Base-by-base conservation (phyloP, 306 rosid species). In the Gastrolobium bilobum region DNA sequence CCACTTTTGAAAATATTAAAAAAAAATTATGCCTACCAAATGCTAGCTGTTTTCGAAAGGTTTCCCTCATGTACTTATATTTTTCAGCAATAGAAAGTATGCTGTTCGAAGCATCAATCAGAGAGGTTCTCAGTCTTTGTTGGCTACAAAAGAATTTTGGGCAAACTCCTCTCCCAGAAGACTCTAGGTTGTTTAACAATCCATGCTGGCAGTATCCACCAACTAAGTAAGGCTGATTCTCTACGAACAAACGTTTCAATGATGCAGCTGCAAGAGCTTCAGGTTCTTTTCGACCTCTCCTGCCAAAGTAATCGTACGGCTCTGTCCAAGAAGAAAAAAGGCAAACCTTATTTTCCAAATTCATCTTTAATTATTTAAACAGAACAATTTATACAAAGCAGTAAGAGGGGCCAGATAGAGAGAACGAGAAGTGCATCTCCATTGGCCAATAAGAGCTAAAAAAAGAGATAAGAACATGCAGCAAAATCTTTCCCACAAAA, bases 241-340 rank as follows among this genome's bases (percentile, higher is more conserved):
- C 96, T 35, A 95, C 98, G 88, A 93, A 95, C 82, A 90, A 86
- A 29, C 99, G 98, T 84, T 95, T 95, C 62, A 81, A 80, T 35
- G 99, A 91, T 60, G 99, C 97, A 75, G 99, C 99, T 71, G 99
- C 94, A 78, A 95, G 91, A 54, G 91, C 99, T 85, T 95, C 98
- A 58, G 99, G 99, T 83, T 90, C 99, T 80, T 95, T 95, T 43
- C 98, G 87, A 43, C 99, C 99, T 79, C 99, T 88, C 90, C 99
- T 75, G 78, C 98, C 94, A 73, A 90, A 86, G 86, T 87, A 89
- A 85, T 91, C 89, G 82, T 95, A 95, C 57, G 99, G 98, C 50
- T 95, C 99, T 95, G 93, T 81, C 74, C 60, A 84, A 56, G 65
- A 53, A 53, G 65, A 73, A 72, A 7, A 73, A 83, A 63, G 44